phyloP scores from a whole-genome alignment of 331 rosid genomes.

The Malus hybrid region DNA sequence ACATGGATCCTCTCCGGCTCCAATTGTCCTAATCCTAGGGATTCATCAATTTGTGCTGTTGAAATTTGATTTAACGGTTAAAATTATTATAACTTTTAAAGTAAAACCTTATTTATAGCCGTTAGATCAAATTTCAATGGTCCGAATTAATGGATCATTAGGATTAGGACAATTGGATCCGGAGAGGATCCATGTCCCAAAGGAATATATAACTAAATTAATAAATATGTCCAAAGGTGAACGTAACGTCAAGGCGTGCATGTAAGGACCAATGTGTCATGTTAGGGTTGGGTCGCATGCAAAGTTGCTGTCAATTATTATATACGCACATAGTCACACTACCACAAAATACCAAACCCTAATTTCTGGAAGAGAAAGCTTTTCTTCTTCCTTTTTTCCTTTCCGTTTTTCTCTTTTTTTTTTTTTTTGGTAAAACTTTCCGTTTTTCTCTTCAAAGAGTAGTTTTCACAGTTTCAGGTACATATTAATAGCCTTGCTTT shows the following conservation, averaged over 20 bases:
- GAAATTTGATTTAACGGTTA: no score
- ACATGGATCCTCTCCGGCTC: no score
- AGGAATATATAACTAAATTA: background rate
- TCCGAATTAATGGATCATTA: no score
- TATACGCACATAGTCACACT: background rate
- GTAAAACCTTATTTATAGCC: no score
- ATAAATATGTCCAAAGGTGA: background rate
- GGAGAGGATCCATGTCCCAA: background rate
- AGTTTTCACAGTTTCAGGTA: background rate
- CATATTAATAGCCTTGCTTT: background rate
- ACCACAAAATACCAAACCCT: background rate
- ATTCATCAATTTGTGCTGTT: no score
- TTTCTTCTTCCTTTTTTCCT: background rate
- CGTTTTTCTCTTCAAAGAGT: background rate
- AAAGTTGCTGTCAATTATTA: background rate
- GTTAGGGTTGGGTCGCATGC: background rate
- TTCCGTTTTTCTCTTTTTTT: no score
- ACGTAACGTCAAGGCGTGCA: slow-evolving; percentile 4
- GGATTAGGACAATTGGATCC: no score
- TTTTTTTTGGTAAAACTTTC: no score
- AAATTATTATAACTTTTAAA: no score
- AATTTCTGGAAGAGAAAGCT: background rate
- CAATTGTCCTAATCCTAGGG: no score
- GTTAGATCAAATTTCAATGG: no score
- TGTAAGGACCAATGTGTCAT: background rate